Percentiles rank a stretch among this genome's conserved stretches.
Evolutionary conservation across 2,329 filamentous ascomycete genomes (phyloP).

Genomic region (Alternaria sp.): DNA sequence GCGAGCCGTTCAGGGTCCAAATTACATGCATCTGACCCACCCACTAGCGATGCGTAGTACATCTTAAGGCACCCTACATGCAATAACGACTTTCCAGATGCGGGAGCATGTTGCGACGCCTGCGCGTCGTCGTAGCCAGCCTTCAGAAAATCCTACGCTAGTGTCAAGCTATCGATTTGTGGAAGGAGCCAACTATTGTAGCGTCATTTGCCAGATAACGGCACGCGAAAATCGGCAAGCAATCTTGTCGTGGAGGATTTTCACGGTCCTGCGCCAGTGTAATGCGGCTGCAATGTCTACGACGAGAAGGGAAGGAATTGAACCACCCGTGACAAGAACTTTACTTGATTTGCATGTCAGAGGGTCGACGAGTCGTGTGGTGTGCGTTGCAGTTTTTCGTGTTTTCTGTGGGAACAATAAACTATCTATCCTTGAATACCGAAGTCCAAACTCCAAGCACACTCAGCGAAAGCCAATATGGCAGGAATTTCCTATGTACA

Average conservation of each 20-base stretch:
- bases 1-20: background rate
- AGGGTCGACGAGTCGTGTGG: background rate
- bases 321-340: background rate
- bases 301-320: background rate
- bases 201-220: background rate
- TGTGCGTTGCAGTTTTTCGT: background rate
- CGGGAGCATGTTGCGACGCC: slow-evolving; percentile 16
- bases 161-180: background rate
- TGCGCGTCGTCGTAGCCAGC: slow-evolving; percentile 9
- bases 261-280: background rate
- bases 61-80: slow-evolving; percentile 3
- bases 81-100: slow-evolving; percentile 1
- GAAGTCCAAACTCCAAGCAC: background rate
- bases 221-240: background rate
- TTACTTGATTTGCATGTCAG: background rate
- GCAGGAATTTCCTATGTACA: background rate
- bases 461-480: background rate
- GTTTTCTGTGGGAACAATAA: background rate
- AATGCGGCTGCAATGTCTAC: background rate
- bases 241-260: background rate
- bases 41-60: background rate
- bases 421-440: background rate
- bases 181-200: background rate
- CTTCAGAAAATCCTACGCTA: background rate
- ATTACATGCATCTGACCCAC: background rate